Conservation (phyloP, 2,329 filamentous ascomycete species). For the Botrytis elliptica region DNA sequence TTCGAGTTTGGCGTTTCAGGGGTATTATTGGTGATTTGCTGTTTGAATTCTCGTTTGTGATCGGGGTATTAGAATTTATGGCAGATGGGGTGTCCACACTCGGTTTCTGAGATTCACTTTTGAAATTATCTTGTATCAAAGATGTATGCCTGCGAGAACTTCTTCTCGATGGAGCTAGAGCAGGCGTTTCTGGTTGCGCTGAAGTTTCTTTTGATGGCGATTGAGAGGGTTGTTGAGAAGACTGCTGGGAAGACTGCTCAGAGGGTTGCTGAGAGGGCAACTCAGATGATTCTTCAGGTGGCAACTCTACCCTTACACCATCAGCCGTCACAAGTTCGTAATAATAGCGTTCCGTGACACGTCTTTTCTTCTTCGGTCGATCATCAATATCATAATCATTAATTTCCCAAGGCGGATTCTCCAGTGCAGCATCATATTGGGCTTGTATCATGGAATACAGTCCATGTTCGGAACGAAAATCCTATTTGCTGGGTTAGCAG, state of each 20-base stretch:
- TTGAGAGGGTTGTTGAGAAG: background rate
- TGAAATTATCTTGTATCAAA: background rate
- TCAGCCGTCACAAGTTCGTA: slow-evolving; percentile 37
- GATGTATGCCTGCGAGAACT: slow-evolving; percentile 17
- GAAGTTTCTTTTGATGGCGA: slow-evolving; percentile 6
- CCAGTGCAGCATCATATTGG: slow-evolving; percentile 56
- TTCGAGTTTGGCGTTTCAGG: background rate
- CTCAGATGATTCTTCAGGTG: slow-evolving; percentile 12
- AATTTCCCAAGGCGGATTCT: slow-evolving; percentile 41
- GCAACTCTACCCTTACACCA: slow-evolving; percentile 31
- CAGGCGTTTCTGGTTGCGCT: background rate
- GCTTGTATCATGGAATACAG: slow-evolving; percentile 71
- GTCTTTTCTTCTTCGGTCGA: slow-evolving; percentile 38
- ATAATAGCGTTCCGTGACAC: slow-evolving; percentile 34
- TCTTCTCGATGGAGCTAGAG: slow-evolving; percentile 13
- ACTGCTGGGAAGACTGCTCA: slow-evolving; percentile 8
- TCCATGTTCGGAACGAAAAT: slow-evolving; percentile 71
- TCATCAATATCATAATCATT: slow-evolving; percentile 39
- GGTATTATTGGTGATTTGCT: background rate
- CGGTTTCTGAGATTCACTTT: background rate
- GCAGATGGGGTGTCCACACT: background rate
- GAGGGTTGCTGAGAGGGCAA: background rate
- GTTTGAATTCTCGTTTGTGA: background rate
- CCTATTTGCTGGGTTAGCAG: slow-evolving; percentile 45
- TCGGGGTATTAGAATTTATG: background rate